Evolutionary conservation across 2,329 filamentous ascomycete genomes (phyloP).

Genomic region (Fulvia fulva): DNA sequence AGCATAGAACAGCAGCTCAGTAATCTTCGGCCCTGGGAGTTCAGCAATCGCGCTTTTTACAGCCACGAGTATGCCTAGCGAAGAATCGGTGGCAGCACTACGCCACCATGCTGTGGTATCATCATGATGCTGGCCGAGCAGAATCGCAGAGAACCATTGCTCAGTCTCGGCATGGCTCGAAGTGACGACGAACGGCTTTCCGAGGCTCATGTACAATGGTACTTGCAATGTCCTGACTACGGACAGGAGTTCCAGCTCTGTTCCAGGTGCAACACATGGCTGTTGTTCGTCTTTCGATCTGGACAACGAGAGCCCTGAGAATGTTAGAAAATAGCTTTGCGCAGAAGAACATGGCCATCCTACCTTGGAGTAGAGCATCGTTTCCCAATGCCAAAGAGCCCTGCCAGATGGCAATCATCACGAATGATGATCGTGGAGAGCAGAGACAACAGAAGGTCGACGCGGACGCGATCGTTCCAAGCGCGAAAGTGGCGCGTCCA

Average conservation of each 20-base stretch:
- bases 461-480: slow-evolving; percentile 1
- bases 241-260: slow-evolving; percentile 17
- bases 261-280: slow-evolving; percentile 6
- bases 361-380: slow-evolving; percentile 9
- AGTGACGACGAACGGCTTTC: slow-evolving; percentile 10
- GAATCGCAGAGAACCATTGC: slow-evolving; percentile 22
- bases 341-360: background rate
- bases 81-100: slow-evolving; percentile 17
- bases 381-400: slow-evolving; percentile 14
- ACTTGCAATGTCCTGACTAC: slow-evolving; percentile 19
- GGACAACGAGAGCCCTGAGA: background rate
- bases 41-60: background rate
- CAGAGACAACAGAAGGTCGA: slow-evolving; percentile 8
- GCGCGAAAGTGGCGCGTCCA: slow-evolving; percentile 3
- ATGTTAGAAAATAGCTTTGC: background rate
- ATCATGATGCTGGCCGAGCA: slow-evolving; percentile 8
- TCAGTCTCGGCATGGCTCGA: slow-evolving; percentile 7
- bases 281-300: background rate
- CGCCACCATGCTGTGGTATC: slow-evolving; percentile 18
- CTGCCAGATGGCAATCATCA: slow-evolving; percentile 12
- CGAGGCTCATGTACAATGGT: slow-evolving; percentile 14
- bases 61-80: slow-evolving; percentile 17
- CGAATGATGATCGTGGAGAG: background rate
- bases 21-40: slow-evolving; percentile 23
- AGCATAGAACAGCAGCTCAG: slow-evolving; percentile 47